These are phyloP conservation scores for Kwoniella pini DNA, from an alignment of 768 basidiomycete species.

Conservation along the genomic window DNA sequence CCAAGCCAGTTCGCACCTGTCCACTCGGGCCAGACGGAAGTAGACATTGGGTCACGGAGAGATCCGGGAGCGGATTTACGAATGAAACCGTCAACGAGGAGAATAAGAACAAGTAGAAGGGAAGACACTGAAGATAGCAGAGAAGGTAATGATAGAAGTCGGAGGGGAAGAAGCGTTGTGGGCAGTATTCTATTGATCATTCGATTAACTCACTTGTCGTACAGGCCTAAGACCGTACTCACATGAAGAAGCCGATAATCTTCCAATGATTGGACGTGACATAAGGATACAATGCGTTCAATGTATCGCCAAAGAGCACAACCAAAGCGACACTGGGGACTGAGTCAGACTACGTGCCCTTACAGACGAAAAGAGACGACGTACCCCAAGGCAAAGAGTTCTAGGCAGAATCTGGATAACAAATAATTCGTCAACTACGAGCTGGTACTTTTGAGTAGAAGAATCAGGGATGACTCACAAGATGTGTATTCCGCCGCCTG, in stretches of 20 bases:
- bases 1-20: slow-evolving; percentile 64
- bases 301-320: slow-evolving; percentile 82
- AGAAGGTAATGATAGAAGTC: slow-evolving; percentile 83
- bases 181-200: slow-evolving; percentile 67
- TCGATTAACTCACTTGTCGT: neutral
- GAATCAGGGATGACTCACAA: slow-evolving; percentile 46
- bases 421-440: slow-evolving; percentile 56
- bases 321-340: slow-evolving; percentile 68
- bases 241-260: slow-evolving; percentile 71
- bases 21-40: slow-evolving; percentile 62
- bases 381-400: slow-evolving; percentile 74
- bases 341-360: neutral
- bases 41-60: slow-evolving; percentile 72
- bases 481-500: slow-evolving; percentile 58
- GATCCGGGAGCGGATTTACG: slow-evolving; percentile 63
- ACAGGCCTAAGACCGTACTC: slow-evolving; percentile 8
- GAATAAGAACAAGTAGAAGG: slow-evolving; percentile 69
- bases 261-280: slow-evolving; percentile 75
- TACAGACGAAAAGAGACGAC: too few species aligned
- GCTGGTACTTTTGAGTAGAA: slow-evolving; percentile 26
- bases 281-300: slow-evolving; percentile 70
- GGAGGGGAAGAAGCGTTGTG: slow-evolving; percentile 80
- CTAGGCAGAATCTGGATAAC: slow-evolving; percentile 67
- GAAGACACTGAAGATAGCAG: slow-evolving; percentile 74
- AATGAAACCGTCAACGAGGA: slow-evolving; percentile 78